phyloP scores from a whole-genome alignment of 1,284 basidiomycete species.

The Marasmius oreades region DNA sequence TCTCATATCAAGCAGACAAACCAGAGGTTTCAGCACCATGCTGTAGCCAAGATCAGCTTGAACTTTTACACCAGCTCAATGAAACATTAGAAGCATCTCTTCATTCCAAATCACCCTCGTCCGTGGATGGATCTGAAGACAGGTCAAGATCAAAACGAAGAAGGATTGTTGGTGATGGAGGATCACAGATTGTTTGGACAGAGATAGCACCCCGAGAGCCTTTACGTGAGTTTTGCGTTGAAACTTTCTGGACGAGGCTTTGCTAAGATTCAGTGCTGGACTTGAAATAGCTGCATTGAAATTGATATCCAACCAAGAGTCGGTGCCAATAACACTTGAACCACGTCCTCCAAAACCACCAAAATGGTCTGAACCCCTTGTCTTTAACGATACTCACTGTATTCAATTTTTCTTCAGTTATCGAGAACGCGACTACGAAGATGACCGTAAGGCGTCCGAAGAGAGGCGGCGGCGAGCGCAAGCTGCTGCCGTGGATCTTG shows the following conservation, averaged over 20 bases:
- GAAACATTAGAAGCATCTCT: not conserved
- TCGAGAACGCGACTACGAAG: conserved; percentile 4
- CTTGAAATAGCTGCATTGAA: not conserved
- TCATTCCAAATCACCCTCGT: not conserved
- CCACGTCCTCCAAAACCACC: not conserved
- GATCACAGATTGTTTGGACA: not conserved
- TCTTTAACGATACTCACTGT: too few relatives aligned
- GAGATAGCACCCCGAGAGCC: not conserved
- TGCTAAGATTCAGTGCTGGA: not conserved
- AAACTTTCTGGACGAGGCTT: too few relatives aligned
- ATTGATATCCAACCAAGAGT: not conserved
- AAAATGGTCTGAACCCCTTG: not conserved
- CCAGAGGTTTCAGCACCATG: not conserved
- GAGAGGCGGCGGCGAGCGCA: not conserved
- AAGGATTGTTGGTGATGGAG: not conserved
- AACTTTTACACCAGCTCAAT: not conserved
- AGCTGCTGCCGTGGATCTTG: not conserved
- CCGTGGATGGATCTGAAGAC: not conserved
- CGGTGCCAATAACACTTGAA: not conserved
- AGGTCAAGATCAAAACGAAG: not conserved
- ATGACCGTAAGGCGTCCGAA: not conserved
- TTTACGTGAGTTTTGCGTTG: not conserved
- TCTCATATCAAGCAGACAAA: not conserved
- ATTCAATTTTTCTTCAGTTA: not conserved
- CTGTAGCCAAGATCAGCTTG: not conserved